Conservation (phyloP, 1,284 basidiomycete genomes). For the Mycena sp. region DNA sequence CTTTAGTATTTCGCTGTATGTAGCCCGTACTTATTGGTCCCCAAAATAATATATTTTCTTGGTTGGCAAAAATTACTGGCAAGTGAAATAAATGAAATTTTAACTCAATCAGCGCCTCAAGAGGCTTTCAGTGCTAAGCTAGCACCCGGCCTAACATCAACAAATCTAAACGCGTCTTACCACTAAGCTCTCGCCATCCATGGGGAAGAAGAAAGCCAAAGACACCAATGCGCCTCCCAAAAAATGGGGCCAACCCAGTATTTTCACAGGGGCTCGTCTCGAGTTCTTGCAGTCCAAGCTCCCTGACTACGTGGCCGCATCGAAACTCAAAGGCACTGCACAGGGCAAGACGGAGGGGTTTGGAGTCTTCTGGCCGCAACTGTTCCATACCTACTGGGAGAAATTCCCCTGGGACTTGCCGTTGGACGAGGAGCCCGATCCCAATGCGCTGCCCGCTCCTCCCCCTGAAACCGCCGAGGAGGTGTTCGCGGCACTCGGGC, state of each 20-base stretch:
- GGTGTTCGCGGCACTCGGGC: neutral
- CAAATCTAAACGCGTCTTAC: too few relatives aligned
- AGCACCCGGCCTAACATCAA: too few relatives aligned
- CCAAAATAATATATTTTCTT: too few relatives aligned
- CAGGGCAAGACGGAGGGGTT: neutral
- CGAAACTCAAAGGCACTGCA: neutral
- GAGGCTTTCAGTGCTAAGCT: too few relatives aligned
- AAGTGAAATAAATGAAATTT: too few relatives aligned
- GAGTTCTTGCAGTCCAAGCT: neutral
- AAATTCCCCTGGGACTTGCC: neutral
- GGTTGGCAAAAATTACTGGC: too few relatives aligned
- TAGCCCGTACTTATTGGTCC: too few relatives aligned
- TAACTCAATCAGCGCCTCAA: too few relatives aligned
- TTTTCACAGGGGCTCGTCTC: neutral
- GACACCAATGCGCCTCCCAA: neutral
- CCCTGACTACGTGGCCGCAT: neutral
- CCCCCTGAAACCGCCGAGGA: too few relatives aligned
- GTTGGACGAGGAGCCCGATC: neutral
- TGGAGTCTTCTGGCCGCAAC: neutral
- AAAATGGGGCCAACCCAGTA: neutral
- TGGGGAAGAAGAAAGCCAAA: neutral
- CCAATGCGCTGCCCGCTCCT: neutral
- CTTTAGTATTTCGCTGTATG: too few relatives aligned
- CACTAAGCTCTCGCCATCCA: too few relatives aligned
- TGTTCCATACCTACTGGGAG: neutral